Conservation (phyloP, 202 grass and related monocot species). For the Bolboschoenoplectus hybrid region DNA sequence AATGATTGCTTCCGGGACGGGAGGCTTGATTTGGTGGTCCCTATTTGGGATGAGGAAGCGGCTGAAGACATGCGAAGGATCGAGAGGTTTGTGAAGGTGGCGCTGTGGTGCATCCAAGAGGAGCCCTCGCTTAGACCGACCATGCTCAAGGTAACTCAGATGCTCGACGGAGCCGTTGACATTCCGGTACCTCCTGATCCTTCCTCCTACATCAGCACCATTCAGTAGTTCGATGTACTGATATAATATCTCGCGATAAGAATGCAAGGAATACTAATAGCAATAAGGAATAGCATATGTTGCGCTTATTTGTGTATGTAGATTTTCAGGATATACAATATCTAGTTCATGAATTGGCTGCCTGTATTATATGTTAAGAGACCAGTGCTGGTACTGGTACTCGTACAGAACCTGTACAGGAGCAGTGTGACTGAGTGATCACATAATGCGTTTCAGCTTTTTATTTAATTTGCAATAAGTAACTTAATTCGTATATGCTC, state of each 20-base stretch:
- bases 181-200: slow-evolving; percentile 57
- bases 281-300: not conserved
- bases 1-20: slow-evolving; percentile 36
- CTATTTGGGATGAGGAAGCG: slow-evolving; percentile 44
- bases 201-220: slow-evolving; percentile 42
- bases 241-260: not conserved
- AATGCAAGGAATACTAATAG: not conserved
- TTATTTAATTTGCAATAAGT: not conserved
- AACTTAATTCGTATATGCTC: too few relatives aligned
- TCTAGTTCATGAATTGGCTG: not conserved
- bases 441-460: not conserved
- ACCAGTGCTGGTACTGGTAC: not conserved
- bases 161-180: slow-evolving; percentile 50
- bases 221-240: slow-evolving; percentile 37
- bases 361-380: not conserved
- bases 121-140: slow-evolving; percentile 46
- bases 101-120: slow-evolving; percentile 46
- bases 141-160: slow-evolving; percentile 50
- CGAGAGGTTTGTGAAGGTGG: slow-evolving; percentile 45
- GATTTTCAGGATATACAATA: not conserved
- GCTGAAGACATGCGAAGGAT: slow-evolving; percentile 40
- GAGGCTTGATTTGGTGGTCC: slow-evolving; percentile 37
- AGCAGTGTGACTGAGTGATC: not conserved
- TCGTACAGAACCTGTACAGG: not conserved
- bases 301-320: not conserved